Conservation (phyloP, 1,284 basidiomycete genomes). For the Papiliotrema flavescens region DNA sequence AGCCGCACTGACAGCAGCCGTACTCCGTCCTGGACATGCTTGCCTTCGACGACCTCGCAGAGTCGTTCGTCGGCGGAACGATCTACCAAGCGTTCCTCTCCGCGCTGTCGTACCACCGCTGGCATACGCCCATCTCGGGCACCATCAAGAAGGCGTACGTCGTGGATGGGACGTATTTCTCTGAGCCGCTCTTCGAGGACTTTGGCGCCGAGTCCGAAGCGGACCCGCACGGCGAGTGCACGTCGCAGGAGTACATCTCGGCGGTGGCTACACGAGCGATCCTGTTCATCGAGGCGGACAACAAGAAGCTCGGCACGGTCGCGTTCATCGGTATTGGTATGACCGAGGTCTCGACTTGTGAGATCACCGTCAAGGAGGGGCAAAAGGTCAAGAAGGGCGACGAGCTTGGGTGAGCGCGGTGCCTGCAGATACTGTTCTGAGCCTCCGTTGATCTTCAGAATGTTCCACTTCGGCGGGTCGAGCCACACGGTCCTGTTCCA, state of each 20-base stretch:
- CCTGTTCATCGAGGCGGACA: conserved; percentile 57
- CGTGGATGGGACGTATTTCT: conserved; percentile 57
- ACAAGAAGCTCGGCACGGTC: conserved; percentile 54
- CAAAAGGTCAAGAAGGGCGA: conserved; percentile 52
- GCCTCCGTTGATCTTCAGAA: too few relatives aligned
- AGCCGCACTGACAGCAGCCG: conserved; percentile 26
- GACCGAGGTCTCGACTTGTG: conserved; percentile 59
- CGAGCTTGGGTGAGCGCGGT: conserved; percentile 50
- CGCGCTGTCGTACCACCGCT: conserved; percentile 56
- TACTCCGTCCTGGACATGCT: conserved; percentile 53
- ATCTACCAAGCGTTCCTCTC: conserved; percentile 58
- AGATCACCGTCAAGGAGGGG: conserved; percentile 45
- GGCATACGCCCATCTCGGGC: conserved; percentile 57
- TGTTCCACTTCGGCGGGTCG: conserved; percentile 58
- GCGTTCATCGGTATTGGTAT: conserved; percentile 58
- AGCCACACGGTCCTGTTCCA: conserved; percentile 52
- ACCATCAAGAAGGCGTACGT: conserved; percentile 51
- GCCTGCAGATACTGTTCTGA: too few relatives aligned
- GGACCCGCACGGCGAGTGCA: conserved; percentile 35
- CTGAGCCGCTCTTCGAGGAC: conserved; percentile 42
- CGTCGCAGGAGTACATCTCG: conserved; percentile 48
- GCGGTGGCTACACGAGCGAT: conserved; percentile 53
- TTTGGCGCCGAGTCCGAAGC: conserved; percentile 21
- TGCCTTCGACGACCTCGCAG: conserved; percentile 37
- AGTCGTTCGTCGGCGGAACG: conserved; percentile 54